A percentile compares a stretch with the other conserved stretches of the same genome.
Conservation (phyloP, 345 rosid species). For the Melastoma malabathricum region DNA sequence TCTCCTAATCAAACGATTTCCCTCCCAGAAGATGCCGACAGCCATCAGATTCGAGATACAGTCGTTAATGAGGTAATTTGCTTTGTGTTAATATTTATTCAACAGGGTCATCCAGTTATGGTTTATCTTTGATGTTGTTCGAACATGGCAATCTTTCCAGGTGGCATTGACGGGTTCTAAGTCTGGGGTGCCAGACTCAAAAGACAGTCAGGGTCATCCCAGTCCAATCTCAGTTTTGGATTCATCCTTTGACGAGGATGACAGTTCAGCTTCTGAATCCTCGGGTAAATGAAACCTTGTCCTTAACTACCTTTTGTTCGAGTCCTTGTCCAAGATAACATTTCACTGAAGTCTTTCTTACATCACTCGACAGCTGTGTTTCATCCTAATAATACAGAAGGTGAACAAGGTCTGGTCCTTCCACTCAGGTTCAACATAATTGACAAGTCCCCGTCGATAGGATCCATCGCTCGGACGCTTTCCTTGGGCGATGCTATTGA, state of each 20-base stretch:
- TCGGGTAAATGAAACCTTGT: constrained; percentile 9
- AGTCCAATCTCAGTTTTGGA: constrained; percentile 90
- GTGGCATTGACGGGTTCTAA: constrained; percentile 31
- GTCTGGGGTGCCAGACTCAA: constrained; percentile 21
- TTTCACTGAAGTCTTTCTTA: no score
- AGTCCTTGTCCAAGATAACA: no score
- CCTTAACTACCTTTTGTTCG: no score
- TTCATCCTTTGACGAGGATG: constrained; percentile 56
- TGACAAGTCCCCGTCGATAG: constrained; percentile 69
- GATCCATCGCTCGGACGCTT: constrained; percentile 45
- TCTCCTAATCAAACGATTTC: not conserved
- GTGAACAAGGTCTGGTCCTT: constrained; percentile 17
- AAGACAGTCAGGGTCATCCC: constrained; percentile 81
- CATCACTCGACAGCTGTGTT: no score
- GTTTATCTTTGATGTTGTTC: no score
- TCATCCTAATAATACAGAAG: constrained; percentile 17
- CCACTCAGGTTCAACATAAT: constrained; percentile 49
- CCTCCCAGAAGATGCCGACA: no score
- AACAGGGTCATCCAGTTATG: no score
- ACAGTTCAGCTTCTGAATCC: constrained; percentile 22
- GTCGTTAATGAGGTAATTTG: no score
- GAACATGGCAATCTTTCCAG: no score
- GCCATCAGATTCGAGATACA: no score
- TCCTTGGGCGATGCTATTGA: constrained; percentile 38
- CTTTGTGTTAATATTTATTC: no score